Conservation (phyloP, 768 basidiomycete genomes). For the Pulveroboletus frians region DNA sequence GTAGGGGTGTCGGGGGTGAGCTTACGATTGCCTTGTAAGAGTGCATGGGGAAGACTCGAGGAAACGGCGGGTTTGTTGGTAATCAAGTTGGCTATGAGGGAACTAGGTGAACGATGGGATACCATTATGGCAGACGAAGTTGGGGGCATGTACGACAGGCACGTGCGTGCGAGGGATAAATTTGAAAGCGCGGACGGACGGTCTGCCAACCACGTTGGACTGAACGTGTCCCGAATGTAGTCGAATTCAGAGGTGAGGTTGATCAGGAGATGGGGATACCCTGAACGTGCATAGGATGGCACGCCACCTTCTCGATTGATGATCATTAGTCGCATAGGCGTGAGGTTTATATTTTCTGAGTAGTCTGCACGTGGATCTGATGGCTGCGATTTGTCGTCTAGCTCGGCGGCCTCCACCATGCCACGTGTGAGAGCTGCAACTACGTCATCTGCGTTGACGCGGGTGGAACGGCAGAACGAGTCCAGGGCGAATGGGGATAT, state of each 20-base stretch:
- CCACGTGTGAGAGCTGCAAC: conserved; percentile 82
- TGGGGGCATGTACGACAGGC: conserved; percentile 88
- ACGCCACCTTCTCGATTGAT: conserved; percentile 96
- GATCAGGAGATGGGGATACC: conserved; percentile 92
- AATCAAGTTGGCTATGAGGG: conserved; percentile 93
- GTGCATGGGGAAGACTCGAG: conserved; percentile 90
- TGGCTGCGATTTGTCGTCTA: conserved; percentile 39
- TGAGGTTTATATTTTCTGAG: conserved; percentile 69
- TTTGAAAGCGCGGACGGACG: conserved; percentile 87
- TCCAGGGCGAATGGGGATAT: conserved; percentile 91
- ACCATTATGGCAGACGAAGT: conserved; percentile 95
- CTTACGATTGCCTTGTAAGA: conserved; percentile 81
- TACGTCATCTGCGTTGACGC: conserved; percentile 84
- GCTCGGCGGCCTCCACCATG: conserved; percentile 58
- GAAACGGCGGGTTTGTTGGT: conserved; percentile 97
- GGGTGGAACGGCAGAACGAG: conserved; percentile 79
- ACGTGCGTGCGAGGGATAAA: conserved; percentile 76
- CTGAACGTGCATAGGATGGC: conserved; percentile 93
- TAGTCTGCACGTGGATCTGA: conserved; percentile 34
- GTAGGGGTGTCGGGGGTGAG: conserved; percentile 91
- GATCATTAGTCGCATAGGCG: conserved; percentile 93
- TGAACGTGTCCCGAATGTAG: conserved; percentile 83
- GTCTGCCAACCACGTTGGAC: conserved; percentile 63
- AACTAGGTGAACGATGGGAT: conserved; percentile 92
- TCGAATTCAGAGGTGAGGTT: conserved; percentile 85